Evolutionary conservation across 805 yeast species (phyloP), one percentile per base, ranked within the genome.

Genomic region (Kodamaea leandrae): DNA sequence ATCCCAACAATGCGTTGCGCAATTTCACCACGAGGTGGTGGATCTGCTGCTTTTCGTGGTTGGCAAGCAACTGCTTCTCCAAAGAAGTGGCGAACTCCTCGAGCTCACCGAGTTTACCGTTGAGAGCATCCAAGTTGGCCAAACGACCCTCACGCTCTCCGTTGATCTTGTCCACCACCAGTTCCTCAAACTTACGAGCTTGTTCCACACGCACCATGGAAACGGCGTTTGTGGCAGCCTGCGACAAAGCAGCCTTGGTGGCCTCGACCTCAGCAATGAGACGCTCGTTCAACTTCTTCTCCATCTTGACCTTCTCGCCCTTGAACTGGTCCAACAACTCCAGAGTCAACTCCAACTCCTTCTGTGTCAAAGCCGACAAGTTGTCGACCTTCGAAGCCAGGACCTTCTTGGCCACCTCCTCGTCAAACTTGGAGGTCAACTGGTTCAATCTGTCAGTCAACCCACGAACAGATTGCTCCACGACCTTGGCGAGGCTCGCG

Each of bases 181-280:
- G 68, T 39, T 72, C 67, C 47, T 81, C 77, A 58, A 86, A 80
- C 55, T 78, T 80, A 50, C 81, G 76, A 44, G 87, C 78, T 51
- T 84, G 83, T 50, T 80, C 82, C 37, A 82, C 67, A 53, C 86
- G 77, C 42, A 82, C 78, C 57, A 83, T 71, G 7, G 80, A 68
- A 21, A 87, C 74, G 41, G 82, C 81, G 63, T 87, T 89, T 44
- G 80, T 80, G 14, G 89, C 90, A 48, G 86, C 85, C 34, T 80
- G 72, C 32, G 79, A 64, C 38, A 90, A 72, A 9, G 81, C 77
- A 50, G 78, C 70, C 57, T 77, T 78, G 43, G 88, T 76, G 26
- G 85, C 80, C 49, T 77, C 77, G 40, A 89, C 70, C 61, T 89
- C 96, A 13, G 69, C 63, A 15, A 63, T 58, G 49, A 91, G 68